phyloP scores from a whole-genome alignment of 345 rosid genomes.

The Acer negundo region DNA sequence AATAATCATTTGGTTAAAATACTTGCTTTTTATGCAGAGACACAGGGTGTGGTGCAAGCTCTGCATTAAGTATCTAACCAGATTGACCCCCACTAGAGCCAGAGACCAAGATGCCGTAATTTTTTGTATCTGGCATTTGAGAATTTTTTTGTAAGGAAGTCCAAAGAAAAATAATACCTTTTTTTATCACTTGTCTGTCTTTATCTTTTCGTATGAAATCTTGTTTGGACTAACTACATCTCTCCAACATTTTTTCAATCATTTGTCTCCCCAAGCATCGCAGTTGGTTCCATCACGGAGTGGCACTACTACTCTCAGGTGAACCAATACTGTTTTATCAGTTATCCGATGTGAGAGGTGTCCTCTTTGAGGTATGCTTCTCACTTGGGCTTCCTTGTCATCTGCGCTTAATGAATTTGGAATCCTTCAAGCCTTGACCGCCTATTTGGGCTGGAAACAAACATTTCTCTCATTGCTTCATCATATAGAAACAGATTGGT shows the following conservation, averaged over 20 bases:
- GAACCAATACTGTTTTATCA: conserved; percentile 40
- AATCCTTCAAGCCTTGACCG: conserved; percentile 23
- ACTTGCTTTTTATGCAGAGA: conserved; percentile 66
- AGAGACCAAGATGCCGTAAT: conserved; percentile 44
- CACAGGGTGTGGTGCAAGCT: conserved; percentile 57
- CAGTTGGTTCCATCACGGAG: conserved; percentile 43
- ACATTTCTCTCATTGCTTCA: no score
- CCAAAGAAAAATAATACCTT: conserved; percentile 12
- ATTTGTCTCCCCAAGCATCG: conserved; percentile 44
- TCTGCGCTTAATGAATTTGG: conserved; percentile 34
- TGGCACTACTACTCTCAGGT: conserved; percentile 39
- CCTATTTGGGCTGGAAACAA: no score
- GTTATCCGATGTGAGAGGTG: conserved; percentile 50
- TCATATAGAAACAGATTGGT: neutral
- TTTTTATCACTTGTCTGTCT: conserved; percentile 29
- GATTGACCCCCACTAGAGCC: conserved; percentile 41
- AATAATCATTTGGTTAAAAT: conserved; percentile 16
- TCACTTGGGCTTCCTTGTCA: conserved; percentile 44
- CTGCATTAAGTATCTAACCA: conserved; percentile 64
- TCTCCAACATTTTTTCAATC: conserved; percentile 30
- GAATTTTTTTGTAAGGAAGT: conserved; percentile 46
- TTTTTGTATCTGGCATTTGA: conserved; percentile 50
- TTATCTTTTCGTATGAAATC: conserved; percentile 24
- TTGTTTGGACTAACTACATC: conserved; percentile 33
- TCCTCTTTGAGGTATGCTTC: conserved; percentile 65